Evolutionary conservation across 1,284 basidiomycete species (phyloP), one percentile per base, ranked within the genome.

Genomic region (Puccinia horiana): DNA sequence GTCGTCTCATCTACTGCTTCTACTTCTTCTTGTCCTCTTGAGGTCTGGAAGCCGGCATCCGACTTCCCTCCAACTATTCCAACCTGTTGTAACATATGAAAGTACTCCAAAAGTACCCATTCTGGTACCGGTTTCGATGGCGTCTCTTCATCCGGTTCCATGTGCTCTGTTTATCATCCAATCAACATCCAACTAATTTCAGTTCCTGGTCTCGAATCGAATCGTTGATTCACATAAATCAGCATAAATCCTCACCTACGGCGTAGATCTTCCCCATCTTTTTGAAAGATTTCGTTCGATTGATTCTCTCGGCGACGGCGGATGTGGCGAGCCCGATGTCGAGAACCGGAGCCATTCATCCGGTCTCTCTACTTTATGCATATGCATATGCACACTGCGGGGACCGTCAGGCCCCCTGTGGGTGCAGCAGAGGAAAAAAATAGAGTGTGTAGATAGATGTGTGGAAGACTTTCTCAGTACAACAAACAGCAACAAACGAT

Each of bases 81-180:
- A 2, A 73, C 65, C 37, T 80, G 78, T 26, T 72, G 69, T 11
- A 85, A 54, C 76, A 83, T 83, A 83, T 86, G 85, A 63, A 84
- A 65, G 82, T 86, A 85, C 82, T 86, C 85, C 63, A 85, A 83
- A 5, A 84, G 85, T 56, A 96, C 95, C 95, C 95, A 97, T 65
- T 91, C 92, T 14, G 95, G 95, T 29, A 90, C 86, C 8, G 88
- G 85, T 84, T 90, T 91, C 1, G 91, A 89, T 6, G 90, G 90
- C 23, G 63, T 70, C 67, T 90, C 90, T 83, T 96, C 95, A 86
- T 96, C 95, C 82, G 95, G 93, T 86, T 98, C 95, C 94, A 96
- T 96, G 86, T 97, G 95, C 85, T 97, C 95, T 95, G 44, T 73
- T 4, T 73, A 11, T 16, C 29, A 52, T 47, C 29, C 40, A 37